phyloP scores from a whole-genome alignment of 2,329 filamentous ascomycete genomes.

The Penicillium rolfsii region DNA sequence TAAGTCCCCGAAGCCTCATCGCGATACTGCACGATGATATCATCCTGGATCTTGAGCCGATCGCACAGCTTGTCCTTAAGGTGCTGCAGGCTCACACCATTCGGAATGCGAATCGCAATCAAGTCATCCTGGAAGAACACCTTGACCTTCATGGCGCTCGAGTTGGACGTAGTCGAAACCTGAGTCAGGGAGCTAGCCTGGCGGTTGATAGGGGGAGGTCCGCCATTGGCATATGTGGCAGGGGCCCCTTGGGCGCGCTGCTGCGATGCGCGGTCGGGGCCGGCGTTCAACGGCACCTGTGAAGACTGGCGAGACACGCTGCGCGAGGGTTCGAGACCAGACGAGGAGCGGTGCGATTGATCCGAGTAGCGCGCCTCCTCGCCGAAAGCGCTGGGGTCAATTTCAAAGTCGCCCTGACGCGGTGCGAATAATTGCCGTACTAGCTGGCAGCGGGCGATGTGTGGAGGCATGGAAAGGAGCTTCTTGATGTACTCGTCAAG shows the following conservation, averaged over 20 bases:
- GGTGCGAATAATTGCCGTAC: conserved; percentile 92
- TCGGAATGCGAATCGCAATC: conserved; percentile 85
- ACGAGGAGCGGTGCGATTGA: conserved; percentile 70
- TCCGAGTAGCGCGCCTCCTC: conserved; percentile 77
- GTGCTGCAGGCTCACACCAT: conserved; percentile 75
- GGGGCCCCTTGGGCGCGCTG: conserved; percentile 43
- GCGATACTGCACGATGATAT: conserved; percentile 79
- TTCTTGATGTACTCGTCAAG: conserved; percentile 96
- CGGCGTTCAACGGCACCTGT: conserved; percentile 62
- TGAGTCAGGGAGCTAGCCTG: conserved; percentile 59
- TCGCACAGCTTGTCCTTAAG: conserved; percentile 84
- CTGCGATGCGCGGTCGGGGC: conserved; percentile 49
- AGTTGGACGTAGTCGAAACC: conserved; percentile 42
- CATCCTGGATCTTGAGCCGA: conserved; percentile 76
- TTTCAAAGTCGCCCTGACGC: conserved; percentile 88
- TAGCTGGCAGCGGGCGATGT: conserved; percentile 81
- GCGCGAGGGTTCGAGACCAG: conserved; percentile 63
- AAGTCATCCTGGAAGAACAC: conserved; percentile 91
- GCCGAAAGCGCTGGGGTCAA: conserved; percentile 67
- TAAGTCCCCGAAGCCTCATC: conserved; percentile 79
- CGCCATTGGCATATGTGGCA: conserved; percentile 38
- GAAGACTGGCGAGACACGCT: conserved; percentile 68
- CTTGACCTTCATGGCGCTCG: conserved; percentile 82
- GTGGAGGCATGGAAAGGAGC: conserved; percentile 76
- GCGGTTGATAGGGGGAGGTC: conserved; percentile 50